Percentiles rank a stretch among this genome's conserved stretches.
Evolutionary conservation across 495 filamentous ascomycete species (phyloP).

Genomic region (Annulohypoxylon maeteangense): DNA sequence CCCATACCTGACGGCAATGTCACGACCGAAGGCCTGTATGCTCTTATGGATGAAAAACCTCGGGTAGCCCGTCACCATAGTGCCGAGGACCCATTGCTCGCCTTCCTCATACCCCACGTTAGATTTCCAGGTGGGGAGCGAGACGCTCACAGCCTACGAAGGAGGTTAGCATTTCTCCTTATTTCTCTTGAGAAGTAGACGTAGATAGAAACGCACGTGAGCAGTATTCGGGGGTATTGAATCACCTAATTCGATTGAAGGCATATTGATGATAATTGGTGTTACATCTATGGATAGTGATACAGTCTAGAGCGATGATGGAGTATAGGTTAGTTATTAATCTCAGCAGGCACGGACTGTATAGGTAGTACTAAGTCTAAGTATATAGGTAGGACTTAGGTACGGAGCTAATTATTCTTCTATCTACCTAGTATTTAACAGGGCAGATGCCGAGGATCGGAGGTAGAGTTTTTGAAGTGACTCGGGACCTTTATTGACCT

Average conservation of each 20-base stretch:
- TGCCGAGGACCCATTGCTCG: conserved; percentile 81
- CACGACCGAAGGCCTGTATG: conserved; percentile 77
- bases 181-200: conserved; percentile 15
- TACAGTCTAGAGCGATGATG: neutral
- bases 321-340: conserved; percentile 1
- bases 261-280: conserved; percentile 45
- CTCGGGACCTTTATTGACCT: neutral
- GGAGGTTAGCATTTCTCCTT: conserved; percentile 24
- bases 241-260: conserved; percentile 59
- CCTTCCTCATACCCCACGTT: conserved; percentile 96
- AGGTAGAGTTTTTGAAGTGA: conserved; percentile 34
- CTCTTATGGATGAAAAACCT: conserved; percentile 92
- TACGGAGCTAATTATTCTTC: neutral
- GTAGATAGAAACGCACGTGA: conserved; percentile 60
- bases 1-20: conserved; percentile 74
- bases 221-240: conserved; percentile 70
- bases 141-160: conserved; percentile 89
- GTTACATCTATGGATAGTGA: neutral
- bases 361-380: neutral
- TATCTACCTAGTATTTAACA: neutral
- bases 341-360: neutral
- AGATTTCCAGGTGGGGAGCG: conserved; percentile 90
- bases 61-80: conserved; percentile 94
- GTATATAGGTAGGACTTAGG: neutral
- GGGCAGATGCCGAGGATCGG: conserved; percentile 41